Evolutionary conservation across 306 rosid genomes (phyloP), one percentile per base, ranked within the genome.

Genomic region (Sindora glabra): DNA sequence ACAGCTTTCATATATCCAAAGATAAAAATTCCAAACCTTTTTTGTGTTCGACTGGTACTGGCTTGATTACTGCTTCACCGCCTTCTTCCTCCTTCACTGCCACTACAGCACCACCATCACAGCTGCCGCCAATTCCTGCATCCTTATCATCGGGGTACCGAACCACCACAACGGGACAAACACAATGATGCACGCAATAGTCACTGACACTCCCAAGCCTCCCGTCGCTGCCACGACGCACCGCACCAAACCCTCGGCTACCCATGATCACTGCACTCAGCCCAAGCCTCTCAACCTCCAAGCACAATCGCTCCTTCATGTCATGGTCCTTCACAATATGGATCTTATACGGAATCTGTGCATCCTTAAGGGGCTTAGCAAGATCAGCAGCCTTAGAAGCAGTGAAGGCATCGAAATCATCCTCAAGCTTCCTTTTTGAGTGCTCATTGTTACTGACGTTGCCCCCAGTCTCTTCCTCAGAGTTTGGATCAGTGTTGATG

Each of bases 301-400:
- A 44, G 58, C 99, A 92, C 1, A 92, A 74, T 38, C 99, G 59
- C 80, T 92, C 99, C 82, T 76, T 89, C 99, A 89, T 92, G 65
- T 92, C 99, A 38, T 92, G 99, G 27, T 92, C 99, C 80, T 92
- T 92, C 55, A 89, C 99, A 60, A 92, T 92, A 65, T 92, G 99
- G 73, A 92, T 92, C 96, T 92, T 92, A 72, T 38, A 92, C 5
- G 95, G 96, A 79, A 92, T 92, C 86, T 92, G 95, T 16, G 94
- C 85, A 13, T 92, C 99, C n/a, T 56, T 68, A 0, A 92, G 29
- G 0, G 99, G 94, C 45, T 58, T 80, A 0, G 99, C 90, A 2
- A 92, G 53, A 83, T 89, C 99, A 24, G 87, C 94, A 6, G 74
- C 67, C 44, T 92, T 92, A 0, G 87, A 41, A 2, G 95, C 90